A percentile compares a stretch with the other conserved stretches of the same genome.
These are phyloP conservation scores for Fusarium nygamai DNA, from an alignment of 2,329 filamentous ascomycete genomes.

Conservation along the genomic window DNA sequence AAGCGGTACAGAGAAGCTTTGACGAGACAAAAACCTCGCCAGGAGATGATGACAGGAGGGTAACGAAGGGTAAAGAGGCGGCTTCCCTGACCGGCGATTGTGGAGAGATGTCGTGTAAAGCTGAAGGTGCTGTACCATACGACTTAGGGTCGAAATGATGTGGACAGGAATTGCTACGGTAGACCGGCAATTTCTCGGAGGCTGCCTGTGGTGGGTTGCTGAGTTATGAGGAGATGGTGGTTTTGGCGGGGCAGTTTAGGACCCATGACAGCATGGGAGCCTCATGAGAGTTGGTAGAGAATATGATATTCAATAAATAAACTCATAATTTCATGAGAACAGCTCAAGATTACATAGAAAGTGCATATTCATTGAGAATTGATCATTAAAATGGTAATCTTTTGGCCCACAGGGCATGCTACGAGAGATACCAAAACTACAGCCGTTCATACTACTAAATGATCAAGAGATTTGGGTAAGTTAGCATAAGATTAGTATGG, in stretches of 20 bases:
- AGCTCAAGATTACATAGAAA: background rate
- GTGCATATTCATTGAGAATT: background rate
- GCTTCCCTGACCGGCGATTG: conserved; percentile 38
- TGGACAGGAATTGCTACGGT: conserved; percentile 43
- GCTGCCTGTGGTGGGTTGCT: conserved; percentile 32
- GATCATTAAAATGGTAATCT: background rate
- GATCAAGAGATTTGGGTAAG: background rate
- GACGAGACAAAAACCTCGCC: conserved; percentile 20
- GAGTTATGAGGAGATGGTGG: conserved; percentile 33
- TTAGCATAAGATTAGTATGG: background rate
- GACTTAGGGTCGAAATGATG: conserved; percentile 30
- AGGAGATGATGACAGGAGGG: conserved; percentile 1
- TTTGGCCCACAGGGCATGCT: background rate
- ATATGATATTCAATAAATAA: background rate
- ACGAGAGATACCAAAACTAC: background rate
- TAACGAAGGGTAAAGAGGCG: conserved; percentile 32
- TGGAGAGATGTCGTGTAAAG: conserved; percentile 28
- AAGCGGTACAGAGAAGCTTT: conserved; percentile 26
- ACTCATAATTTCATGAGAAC: background rate
- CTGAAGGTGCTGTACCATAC: conserved; percentile 13
- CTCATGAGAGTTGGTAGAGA: conserved; percentile 1
- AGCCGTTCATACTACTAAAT: background rate
- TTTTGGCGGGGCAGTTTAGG: conserved; percentile 37
- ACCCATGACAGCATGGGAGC: conserved; percentile 16
- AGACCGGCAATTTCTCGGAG: conserved; percentile 46